Percentiles rank a stretch among this genome's conserved stretches.
phyloP scores from a whole-genome alignment of 2,329 filamentous ascomycete species.

The Ophiocordyceps camponoti-saundersi region DNA sequence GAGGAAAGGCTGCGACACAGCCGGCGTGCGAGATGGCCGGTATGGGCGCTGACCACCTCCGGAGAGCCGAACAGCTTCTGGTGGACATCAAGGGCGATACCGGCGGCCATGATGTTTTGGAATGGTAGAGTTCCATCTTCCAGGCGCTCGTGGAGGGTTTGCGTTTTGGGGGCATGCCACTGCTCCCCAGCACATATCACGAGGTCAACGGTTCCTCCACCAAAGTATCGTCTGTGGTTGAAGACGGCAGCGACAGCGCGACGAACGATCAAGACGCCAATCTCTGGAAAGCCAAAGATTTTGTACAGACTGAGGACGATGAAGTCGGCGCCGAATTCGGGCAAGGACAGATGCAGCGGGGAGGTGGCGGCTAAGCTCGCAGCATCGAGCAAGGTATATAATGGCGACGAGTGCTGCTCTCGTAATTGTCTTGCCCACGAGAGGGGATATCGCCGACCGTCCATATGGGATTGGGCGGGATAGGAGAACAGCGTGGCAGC shows the following conservation, averaged over 20 bases:
- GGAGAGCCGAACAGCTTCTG: slow-evolving; percentile 54
- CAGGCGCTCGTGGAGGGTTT: slow-evolving; percentile 59
- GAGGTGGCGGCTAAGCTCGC: slow-evolving; percentile 68
- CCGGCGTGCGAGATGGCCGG: slow-evolving; percentile 41
- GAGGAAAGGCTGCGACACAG: slow-evolving; percentile 40
- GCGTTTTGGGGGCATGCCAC: slow-evolving; percentile 67
- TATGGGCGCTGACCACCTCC: slow-evolving; percentile 52
- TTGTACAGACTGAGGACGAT: slow-evolving; percentile 84
- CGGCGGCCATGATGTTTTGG: slow-evolving; percentile 75
- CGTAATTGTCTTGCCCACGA: slow-evolving; percentile 43
- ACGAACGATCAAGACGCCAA: slow-evolving; percentile 71
- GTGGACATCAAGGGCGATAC: slow-evolving; percentile 56
- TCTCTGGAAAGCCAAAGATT: slow-evolving; percentile 91
- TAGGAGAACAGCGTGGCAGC: slow-evolving; percentile 51
- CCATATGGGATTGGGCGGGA: slow-evolving; percentile 86
- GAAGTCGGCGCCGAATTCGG: slow-evolving; percentile 58
- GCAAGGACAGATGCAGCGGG: slow-evolving; percentile 50
- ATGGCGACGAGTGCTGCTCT: slow-evolving; percentile 8
- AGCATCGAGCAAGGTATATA: slow-evolving; percentile 66
- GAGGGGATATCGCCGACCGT: slow-evolving; percentile 58
- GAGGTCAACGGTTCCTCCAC: slow-evolving; percentile 86
- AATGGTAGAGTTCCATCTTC: slow-evolving; percentile 88
- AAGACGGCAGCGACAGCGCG: slow-evolving; percentile 51
- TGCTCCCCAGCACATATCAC: slow-evolving; percentile 60
- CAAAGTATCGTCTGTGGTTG: slow-evolving; percentile 62